Evolutionary conservation across 805 yeast genomes (phyloP).

Genomic region (Hanseniaspora lachancei): DNA sequence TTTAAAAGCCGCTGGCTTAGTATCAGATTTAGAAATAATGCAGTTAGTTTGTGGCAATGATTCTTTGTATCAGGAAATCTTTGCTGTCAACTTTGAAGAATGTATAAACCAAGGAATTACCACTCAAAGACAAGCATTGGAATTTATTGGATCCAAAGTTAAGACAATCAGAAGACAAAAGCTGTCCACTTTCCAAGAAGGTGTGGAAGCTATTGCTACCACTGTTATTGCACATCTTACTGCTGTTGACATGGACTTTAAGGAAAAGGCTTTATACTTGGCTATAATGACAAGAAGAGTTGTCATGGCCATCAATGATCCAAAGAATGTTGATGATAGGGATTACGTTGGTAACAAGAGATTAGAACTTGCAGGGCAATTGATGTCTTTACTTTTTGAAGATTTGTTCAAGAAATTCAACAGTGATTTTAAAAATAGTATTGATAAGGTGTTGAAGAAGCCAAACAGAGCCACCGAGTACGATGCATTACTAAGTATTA

Average conservation of each 20-base stretch:
- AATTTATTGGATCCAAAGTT: slow-evolving; percentile 79
- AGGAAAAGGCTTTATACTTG: slow-evolving; percentile 86
- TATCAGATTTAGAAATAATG: slow-evolving; percentile 83
- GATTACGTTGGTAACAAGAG: slow-evolving; percentile 98
- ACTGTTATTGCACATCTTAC: slow-evolving; percentile 92
- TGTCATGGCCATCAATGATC: slow-evolving; percentile 86
- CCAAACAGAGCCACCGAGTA: slow-evolving; percentile 92
- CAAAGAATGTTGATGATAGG: slow-evolving; percentile 93
- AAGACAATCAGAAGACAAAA: slow-evolving; percentile 88
- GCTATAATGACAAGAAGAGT: slow-evolving; percentile 96
- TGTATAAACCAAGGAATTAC: slow-evolving; percentile 71
- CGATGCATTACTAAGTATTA: slow-evolving; percentile 80
- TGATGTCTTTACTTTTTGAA: slow-evolving; percentile 87
- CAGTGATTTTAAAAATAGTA: slow-evolving; percentile 82
- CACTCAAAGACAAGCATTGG: slow-evolving; percentile 89
- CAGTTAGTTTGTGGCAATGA: slow-evolving; percentile 89
- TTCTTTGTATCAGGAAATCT: slow-evolving; percentile 77
- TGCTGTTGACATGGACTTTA: slow-evolving; percentile 69
- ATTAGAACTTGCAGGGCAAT: slow-evolving; percentile 91
- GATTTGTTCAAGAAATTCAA: slow-evolving; percentile 95
- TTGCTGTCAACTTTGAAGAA: slow-evolving; percentile 88
- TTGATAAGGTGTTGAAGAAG: slow-evolving; percentile 84
- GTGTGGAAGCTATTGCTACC: slow-evolving; percentile 90
- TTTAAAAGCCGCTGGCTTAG: slow-evolving; percentile 87
- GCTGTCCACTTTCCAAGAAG: slow-evolving; percentile 74